These are phyloP conservation scores for Boletus fagicola DNA, from an alignment of 768 basidiomycete genomes.

Conservation along the genomic window DNA sequence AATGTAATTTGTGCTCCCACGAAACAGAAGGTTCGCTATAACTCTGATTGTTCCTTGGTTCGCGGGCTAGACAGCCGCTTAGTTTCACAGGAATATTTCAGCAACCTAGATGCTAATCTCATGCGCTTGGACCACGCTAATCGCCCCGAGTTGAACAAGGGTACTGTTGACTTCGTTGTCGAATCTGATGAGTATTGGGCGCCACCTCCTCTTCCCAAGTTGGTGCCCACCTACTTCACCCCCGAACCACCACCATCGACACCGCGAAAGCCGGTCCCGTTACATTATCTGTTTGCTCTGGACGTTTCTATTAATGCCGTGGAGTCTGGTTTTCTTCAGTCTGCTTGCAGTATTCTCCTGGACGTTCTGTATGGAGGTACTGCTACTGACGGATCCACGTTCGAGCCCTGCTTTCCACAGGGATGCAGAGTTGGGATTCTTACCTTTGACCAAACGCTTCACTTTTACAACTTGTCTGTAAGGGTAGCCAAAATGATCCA, in stretches of 20 bases:
- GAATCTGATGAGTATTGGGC: conserved; percentile 81
- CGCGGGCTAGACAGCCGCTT: conserved; percentile 3
- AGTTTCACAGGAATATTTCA: conserved; percentile 86
- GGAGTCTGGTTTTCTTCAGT: conserved; percentile 63
- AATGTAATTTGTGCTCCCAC: conserved; percentile 85
- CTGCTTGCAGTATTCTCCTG: conserved; percentile 62
- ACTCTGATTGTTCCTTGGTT: conserved; percentile 4
- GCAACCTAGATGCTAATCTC: conserved; percentile 72
- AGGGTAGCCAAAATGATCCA: conserved; percentile 28
- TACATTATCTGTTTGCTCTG: conserved; percentile 82
- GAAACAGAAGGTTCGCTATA: conserved; percentile 73
- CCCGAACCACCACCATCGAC: conserved; percentile 46
- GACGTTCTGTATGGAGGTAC: conserved; percentile 62
- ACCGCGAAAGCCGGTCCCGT: conserved; percentile 54
- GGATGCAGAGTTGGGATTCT: conserved; percentile 69
- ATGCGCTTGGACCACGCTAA: conserved; percentile 77
- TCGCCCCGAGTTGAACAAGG: conserved; percentile 84
- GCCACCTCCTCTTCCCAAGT: conserved; percentile 54
- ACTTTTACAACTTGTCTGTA: conserved; percentile 90
- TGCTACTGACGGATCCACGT: conserved; percentile 39
- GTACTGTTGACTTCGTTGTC: conserved; percentile 89
- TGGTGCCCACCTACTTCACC: conserved; percentile 54
- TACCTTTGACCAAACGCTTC: conserved; percentile 76
- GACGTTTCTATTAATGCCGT: conserved; percentile 76
- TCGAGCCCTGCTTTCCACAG: conserved; percentile 52